Evolutionary conservation across 805 yeast species (phyloP), one percentile per base, ranked within the genome.

Genomic region (Candida bentonensis): DNA sequence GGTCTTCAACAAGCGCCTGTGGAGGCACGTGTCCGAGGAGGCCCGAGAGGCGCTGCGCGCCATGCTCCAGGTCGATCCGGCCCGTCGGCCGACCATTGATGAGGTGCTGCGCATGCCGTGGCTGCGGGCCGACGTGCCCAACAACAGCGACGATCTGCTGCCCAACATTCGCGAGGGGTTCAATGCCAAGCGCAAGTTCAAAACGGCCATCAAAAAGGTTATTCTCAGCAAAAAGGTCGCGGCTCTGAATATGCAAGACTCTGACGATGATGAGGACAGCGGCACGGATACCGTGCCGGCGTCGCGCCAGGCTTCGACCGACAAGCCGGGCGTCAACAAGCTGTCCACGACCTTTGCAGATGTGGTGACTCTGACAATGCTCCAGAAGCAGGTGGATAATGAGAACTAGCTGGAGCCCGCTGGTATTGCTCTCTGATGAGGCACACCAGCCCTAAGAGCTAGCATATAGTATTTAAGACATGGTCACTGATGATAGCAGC

Each of bases 171-270:
- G 77, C 65, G 77, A 78, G 57, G 85, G 84, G 39, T 83, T 86
- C 71, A 77, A 80, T 57, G 94, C 95, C 25, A 85, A 83, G 57
- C 71, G 74, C 55, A 87, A 82, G 62, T 79, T 92, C 66, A 77
- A 79, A 55, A 83, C 81, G 53, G 96, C 92, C 30, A 80, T 85
- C 53, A 92, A 86, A 59, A 68, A 85, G 57, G 88, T 89, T 43
- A 78, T 77, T 53, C 74, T 89, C 63, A 77, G 82, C 55, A 87
- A 87, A 62, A 74, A 83, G 59, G 78, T 89, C 60, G 69, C 74
- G 55, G 78, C 79, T 52, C 72, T 89, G 58, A 77, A 70, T 46
- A 54, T 77, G 52, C 82, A 62, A 28, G 64, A 54, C 48, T 55
- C 52, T 20, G 58, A 74, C 55, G 70, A 68, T 42, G 77, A 70